Evolutionary conservation across 164 flowering plant species (phyloP).

Genomic region (Sextonia rubra): DNA sequence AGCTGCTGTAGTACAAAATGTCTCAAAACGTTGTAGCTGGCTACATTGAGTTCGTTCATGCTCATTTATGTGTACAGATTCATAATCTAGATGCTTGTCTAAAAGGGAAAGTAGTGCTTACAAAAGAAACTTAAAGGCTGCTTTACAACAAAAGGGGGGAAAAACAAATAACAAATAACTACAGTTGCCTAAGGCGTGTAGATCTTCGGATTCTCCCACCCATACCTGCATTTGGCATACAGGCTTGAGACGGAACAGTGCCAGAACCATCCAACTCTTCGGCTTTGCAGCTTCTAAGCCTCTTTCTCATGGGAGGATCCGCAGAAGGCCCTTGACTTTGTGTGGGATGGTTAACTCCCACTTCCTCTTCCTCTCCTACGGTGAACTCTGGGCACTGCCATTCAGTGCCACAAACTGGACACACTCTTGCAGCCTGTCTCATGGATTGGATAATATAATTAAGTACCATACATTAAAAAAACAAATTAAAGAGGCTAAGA

Average conservation of each 20-base stretch:
- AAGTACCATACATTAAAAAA: neutral
- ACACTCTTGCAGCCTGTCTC: constrained; percentile 50
- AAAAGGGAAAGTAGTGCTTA: no score
- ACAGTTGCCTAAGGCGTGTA: constrained; percentile 17
- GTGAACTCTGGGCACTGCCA: constrained; percentile 41
- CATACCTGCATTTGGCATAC: constrained; percentile 2
- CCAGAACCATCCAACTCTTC: constrained; percentile 6
- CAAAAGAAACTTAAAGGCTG: no score
- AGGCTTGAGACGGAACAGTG: constrained; percentile 13
- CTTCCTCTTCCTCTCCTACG: constrained; percentile 33
- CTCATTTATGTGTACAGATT: no score
- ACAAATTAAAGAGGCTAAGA: neutral
- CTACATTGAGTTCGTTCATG: no score
- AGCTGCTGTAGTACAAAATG: no score
- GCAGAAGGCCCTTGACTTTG: constrained; percentile 25
- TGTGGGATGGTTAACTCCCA: constrained; percentile 18
- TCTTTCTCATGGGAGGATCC: constrained; percentile 21
- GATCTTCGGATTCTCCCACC: constrained; percentile 30
- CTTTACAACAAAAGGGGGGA: no score
- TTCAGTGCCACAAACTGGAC: constrained; percentile 62
- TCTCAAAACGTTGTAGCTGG: no score
- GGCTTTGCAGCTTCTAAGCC: constrained; percentile 21
- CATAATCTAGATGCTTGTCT: no score
- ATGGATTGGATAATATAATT: neutral
- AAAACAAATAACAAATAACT: neutral